These are phyloP conservation scores for Nakazawaea molendinolei DNA, from an alignment of 805 yeast species.

Conservation along the genomic window DNA sequence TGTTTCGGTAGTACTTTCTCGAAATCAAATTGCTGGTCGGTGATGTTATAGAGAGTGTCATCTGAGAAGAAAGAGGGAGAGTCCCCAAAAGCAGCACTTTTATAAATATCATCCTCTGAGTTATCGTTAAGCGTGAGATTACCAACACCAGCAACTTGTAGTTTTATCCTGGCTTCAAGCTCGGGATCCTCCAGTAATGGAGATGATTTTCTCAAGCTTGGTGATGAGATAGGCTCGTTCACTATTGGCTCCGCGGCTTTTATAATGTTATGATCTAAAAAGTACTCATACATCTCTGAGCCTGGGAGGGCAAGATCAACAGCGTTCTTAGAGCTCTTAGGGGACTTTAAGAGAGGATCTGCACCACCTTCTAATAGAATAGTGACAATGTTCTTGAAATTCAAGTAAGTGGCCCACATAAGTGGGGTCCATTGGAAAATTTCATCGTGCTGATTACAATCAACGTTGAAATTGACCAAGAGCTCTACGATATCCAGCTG, in stretches of 20 bases:
- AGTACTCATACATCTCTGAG: slow-evolving; percentile 50
- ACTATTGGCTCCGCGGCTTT: slow-evolving; percentile 14
- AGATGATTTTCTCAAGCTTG: slow-evolving; percentile 14
- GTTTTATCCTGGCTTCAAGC: slow-evolving; percentile 28
- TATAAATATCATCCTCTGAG: slow-evolving; percentile 16
- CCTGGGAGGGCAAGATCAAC: slow-evolving; percentile 51
- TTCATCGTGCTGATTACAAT: slow-evolving; percentile 45
- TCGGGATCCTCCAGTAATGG: slow-evolving; percentile 16
- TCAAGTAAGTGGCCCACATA: slow-evolving; percentile 80
- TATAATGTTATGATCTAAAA: slow-evolving; percentile 43
- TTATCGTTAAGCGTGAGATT: slow-evolving; percentile 15
- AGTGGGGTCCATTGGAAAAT: slow-evolving; percentile 56
- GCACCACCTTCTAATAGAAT: slow-evolving; percentile 59
- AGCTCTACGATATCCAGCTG: slow-evolving; percentile 43
- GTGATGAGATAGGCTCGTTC: slow-evolving; percentile 7
- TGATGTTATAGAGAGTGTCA: slow-evolving; percentile 14
- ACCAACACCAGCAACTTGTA: slow-evolving; percentile 33
- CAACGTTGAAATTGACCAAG: slow-evolving; percentile 34
- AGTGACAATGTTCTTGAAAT: slow-evolving; percentile 47
- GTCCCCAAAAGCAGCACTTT: slow-evolving; percentile 22
- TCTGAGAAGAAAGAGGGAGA: slow-evolving; percentile 30
- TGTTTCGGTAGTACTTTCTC: slow-evolving; percentile 49
- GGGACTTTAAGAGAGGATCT: slow-evolving; percentile 39
- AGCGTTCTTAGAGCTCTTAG: slow-evolving; percentile 40
- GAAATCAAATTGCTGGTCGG: slow-evolving; percentile 44